phyloP scores from a whole-genome alignment of 2,329 filamentous ascomycete genomes.

The Pyrenochaeta sp. region DNA sequence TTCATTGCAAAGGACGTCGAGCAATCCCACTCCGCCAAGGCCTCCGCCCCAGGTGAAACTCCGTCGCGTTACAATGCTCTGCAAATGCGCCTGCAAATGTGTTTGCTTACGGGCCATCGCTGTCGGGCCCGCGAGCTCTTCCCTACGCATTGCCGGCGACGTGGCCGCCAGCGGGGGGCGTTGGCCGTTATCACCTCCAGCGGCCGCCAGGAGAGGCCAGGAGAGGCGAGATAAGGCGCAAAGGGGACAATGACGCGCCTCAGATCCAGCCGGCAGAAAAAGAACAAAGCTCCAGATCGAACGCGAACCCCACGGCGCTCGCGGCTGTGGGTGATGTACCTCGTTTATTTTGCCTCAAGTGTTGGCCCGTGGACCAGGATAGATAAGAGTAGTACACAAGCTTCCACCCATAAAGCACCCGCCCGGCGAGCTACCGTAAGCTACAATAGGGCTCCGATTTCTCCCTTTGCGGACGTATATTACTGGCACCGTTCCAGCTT shows the following conservation, averaged over 20 bases:
- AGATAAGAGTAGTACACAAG: slow-evolving; percentile 48
- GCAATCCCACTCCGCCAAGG: slow-evolving; percentile 40
- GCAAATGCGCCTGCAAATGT: slow-evolving; percentile 8
- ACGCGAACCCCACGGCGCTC: slow-evolving; percentile 47
- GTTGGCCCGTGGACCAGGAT: slow-evolving; percentile 43
- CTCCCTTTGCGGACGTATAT: slow-evolving; percentile 42
- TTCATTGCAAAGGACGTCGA: slow-evolving; percentile 24
- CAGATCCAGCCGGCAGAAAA: slow-evolving; percentile 35
- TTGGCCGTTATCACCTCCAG: slow-evolving; percentile 23
- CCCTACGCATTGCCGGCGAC: slow-evolving; percentile 10
- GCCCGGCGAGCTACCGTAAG: slow-evolving; percentile 37
- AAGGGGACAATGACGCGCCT: slow-evolving; percentile 36
- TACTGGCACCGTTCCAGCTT: slow-evolving; percentile 33
- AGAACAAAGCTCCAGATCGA: slow-evolving; percentile 44
- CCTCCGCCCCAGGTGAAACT: slow-evolving; percentile 33
- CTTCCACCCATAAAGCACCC: slow-evolving; percentile 43
- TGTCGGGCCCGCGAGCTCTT: slow-evolving; percentile 15
- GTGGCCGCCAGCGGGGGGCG: slow-evolving; percentile 15
- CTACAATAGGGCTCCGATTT: slow-evolving; percentile 41
- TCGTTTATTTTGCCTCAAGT: slow-evolving; percentile 47
- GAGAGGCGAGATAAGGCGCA: slow-evolving; percentile 34
- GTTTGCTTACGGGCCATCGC: slow-evolving; percentile 11
- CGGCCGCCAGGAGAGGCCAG: slow-evolving; percentile 12
- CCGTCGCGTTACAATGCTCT: slow-evolving; percentile 10
- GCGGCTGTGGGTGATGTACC: slow-evolving; percentile 40